Evolutionary conservation across 345 rosid genomes (phyloP), one percentile per base, ranked within the genome.

Genomic region (Aquilaria yunnanensis): DNA sequence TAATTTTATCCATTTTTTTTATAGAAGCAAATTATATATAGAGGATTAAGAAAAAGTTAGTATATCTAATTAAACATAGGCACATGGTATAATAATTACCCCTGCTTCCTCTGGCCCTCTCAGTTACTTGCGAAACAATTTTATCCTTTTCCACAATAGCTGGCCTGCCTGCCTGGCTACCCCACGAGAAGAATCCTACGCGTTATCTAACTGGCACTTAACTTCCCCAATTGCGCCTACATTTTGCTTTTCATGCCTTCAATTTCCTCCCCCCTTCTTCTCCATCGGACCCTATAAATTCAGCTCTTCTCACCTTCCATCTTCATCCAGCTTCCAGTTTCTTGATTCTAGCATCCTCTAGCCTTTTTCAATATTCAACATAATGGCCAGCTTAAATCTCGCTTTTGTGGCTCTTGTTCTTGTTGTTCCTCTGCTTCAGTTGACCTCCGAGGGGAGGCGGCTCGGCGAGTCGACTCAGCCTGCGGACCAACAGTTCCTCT

Each of bases 401-500:
- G 16, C 16, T 48, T 46, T 57, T 58, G 9, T 70, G 47, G 47
- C 59, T 48, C 47, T 37, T 64, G 60, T 58, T 58, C 37, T 60
- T 32, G 13, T 33, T 23, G 53, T 61, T 12, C 65, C 70, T 14
- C 59, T 60, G 56, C 55, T 72, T 51, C 72, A 54, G 3, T 33
- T 63, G 11, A 32, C 46, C 47, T 43, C 63, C 2, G 81, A 77
- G 1, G 76, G 78, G 6, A 78, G 75, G 57, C 60, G 30, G 29
- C 67, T 75, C 12, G 9, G 56, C n/a, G 73, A 73, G 7, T 37
- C 43, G 8, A 57, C 72, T 14, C 67, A 75, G 60, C 72, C 74
- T 23, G 43, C 5, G 43, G 43, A 37, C 43, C 76, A 76, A 51
- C 69, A 69, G 14, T 51, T 65, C 49, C 60, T 63, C 30, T 74